phyloP scores from a whole-genome alignment of 192 early-diverging fungal species.

The Lunasporangiospora selenospora region DNA sequence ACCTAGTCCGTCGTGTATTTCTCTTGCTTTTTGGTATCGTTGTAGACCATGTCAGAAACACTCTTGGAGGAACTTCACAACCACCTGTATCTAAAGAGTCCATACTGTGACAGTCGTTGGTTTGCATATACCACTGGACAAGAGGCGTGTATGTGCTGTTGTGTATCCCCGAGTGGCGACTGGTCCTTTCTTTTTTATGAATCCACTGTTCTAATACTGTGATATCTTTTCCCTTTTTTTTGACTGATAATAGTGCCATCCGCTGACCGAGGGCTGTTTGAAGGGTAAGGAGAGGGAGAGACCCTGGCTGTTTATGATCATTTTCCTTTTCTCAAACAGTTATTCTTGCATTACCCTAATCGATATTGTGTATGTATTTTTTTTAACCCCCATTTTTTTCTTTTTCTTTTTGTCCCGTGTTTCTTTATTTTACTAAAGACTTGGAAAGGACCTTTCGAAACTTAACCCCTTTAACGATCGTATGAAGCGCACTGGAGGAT shows the following conservation, averaged over 20 bases:
- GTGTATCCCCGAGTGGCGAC: too few relatives aligned
- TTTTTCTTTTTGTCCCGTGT: neutral
- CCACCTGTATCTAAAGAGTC: conserved; percentile 80
- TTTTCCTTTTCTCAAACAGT: too few relatives aligned
- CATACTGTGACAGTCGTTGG: conserved; percentile 76
- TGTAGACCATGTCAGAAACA: conserved; percentile 63
- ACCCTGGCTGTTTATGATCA: too few relatives aligned
- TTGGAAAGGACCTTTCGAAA: conserved; percentile 39
- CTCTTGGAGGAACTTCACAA: conserved; percentile 81
- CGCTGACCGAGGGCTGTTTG: conserved; percentile 44
- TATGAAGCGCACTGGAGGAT: conserved; percentile 28
- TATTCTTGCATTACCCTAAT: too few relatives aligned
- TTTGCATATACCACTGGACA: conserved; percentile 59
- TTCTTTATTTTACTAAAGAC: conserved; percentile 16
- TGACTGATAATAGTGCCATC: conserved; percentile 21
- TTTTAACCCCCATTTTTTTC: neutral
- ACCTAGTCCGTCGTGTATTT: too few relatives aligned
- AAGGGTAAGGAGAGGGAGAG: conserved; percentile 26
- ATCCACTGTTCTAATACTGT: neutral
- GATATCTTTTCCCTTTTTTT: neutral
- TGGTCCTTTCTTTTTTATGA: neutral
- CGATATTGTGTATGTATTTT: too few relatives aligned
- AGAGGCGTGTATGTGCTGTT: conserved; percentile 53
- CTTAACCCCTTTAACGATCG: conserved; percentile 27
- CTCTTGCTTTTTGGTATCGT: neutral